Evolutionary conservation across 2,329 filamentous ascomycete species (phyloP), one percentile per base, ranked within the genome.

Genomic region (Biscogniauxia sp.): DNA sequence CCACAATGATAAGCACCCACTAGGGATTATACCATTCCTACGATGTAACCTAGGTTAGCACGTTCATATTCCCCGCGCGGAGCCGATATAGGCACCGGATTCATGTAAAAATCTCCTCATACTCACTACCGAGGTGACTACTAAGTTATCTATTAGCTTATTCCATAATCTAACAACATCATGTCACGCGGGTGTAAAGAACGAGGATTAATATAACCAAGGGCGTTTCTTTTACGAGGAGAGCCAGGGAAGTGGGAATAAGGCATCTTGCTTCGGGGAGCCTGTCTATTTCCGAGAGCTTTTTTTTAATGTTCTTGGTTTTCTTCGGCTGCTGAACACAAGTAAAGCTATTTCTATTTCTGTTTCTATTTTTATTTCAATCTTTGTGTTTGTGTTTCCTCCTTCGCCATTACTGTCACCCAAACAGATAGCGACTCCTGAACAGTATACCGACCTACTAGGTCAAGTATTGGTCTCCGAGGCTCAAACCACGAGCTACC

Each of bases 391-490:
- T 45, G 2, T n/a, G 5, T 23, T 23, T 23, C 23, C 23, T 17
- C 37, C 37, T 15, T 45, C 5, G 37, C n/a, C 37, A 17, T 45
- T 45, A n/a, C 11, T 45, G 15, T 45, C 11, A 45, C 17, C 2
- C 4, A 45, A 45, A 45, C 37, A 13, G 37, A 20, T 8, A 20
- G 6, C 23, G 28, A 26, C 26, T 45, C 8, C 53, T 25, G 23
- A 45, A 25, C 1, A 11, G 32, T 49, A 57, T 51, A 57, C 26
- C 45, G 45, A 57, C 55, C 55, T 57, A 28, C 55, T 51, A 52
- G 26, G 15, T 28, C 49, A 23, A 57, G 54, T 26, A 56, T 28
- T 23, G 41, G 45, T 32, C 54, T 51, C 54, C 54, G 54, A 56
- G 11, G 37, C 37, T 20, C 17, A 41, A 20, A 19, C 28, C 13